These are phyloP conservation scores for Fusarium sp. DNA, from an alignment of 2,329 filamentous ascomycete genomes.

Conservation along the genomic window DNA sequence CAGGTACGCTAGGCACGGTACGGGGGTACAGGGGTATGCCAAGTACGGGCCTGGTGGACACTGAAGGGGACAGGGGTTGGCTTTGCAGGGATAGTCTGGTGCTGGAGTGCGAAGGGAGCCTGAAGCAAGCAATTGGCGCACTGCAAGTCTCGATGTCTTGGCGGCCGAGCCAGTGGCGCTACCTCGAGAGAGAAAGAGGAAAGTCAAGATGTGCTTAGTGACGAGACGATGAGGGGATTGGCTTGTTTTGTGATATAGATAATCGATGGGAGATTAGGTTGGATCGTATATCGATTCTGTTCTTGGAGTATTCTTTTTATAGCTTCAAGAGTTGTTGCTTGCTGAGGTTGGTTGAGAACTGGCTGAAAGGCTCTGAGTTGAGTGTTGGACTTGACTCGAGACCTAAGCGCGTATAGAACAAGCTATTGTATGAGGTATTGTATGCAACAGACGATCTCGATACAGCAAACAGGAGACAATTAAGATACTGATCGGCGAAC, in stretches of 20 bases:
- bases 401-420: conserved; percentile 1
- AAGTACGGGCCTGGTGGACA: conserved; percentile 8
- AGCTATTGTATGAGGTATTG: neutral
- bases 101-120: neutral
- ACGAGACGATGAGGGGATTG: conserved; percentile 18
- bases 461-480: conserved; percentile 3
- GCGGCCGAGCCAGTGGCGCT: conserved; percentile 37
- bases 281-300: conserved; percentile 4
- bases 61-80: conserved; percentile 8
- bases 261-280: conserved; percentile 14
- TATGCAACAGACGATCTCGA: neutral
- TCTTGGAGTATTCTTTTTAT: conserved; percentile 12
- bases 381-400: neutral
- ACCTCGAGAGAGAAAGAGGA: conserved; percentile 18
- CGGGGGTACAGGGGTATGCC: conserved; percentile 28
- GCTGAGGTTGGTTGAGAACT: neutral
- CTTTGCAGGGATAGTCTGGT: conserved; percentile 22
- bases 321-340: neutral
- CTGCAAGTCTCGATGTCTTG: conserved; percentile 31
- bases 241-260: conserved; percentile 14
- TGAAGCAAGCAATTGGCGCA: conserved; percentile 40
- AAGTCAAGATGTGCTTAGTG: conserved; percentile 17
- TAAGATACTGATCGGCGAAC: neutral
- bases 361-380: neutral
- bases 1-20: conserved; percentile 39